These are phyloP conservation scores for Apiotrichum sp. DNA, from an alignment of 1,284 basidiomycete genomes.

Conservation along the genomic window DNA sequence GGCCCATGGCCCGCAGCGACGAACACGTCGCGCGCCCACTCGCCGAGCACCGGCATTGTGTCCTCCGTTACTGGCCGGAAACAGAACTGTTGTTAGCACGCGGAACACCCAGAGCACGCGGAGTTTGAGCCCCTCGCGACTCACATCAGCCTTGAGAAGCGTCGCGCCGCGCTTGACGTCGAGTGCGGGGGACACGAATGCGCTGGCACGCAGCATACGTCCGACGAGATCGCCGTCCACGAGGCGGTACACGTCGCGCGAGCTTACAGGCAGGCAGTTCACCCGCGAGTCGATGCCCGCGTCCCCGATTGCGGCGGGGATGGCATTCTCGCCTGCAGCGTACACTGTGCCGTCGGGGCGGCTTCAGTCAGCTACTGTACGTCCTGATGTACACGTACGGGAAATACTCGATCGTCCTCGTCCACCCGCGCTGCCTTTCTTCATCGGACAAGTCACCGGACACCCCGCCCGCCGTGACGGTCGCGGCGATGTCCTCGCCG, in stretches of 20 bases:
- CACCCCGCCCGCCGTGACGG: background rate
- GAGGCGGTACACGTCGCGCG: conserved; percentile 1
- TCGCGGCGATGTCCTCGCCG: background rate
- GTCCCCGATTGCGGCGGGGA: conserved; percentile 6
- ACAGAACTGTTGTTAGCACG: conserved; percentile 4
- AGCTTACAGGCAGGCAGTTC: conserved; percentile 10
- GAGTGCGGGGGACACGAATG: conserved; percentile 5
- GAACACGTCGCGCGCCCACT: conserved; percentile 8
- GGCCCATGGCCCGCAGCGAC: conserved; percentile 10
- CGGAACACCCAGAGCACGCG: too few relatives aligned
- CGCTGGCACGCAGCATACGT: conserved; percentile 8
- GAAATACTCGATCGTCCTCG: conserved; percentile 12
- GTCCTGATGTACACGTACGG: background rate
- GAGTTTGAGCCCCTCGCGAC: background rate
- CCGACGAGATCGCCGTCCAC: conserved; percentile 8
- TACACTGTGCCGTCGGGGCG: conserved; percentile 10
- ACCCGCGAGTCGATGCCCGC: conserved; percentile 2
- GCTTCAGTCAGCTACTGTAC: background rate
- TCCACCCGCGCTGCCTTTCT: conserved; percentile 9
- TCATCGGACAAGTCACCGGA: background rate
- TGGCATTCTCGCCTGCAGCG: conserved; percentile 12
- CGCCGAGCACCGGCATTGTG: conserved; percentile 10
- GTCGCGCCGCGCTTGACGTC: conserved; percentile 7
- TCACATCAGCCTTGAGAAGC: conserved; percentile 12
- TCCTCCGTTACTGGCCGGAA: conserved; percentile 13